These are phyloP conservation scores for Fusarium acutatum DNA, from an alignment of 2,329 filamentous ascomycete species.

Conservation along the genomic window DNA sequence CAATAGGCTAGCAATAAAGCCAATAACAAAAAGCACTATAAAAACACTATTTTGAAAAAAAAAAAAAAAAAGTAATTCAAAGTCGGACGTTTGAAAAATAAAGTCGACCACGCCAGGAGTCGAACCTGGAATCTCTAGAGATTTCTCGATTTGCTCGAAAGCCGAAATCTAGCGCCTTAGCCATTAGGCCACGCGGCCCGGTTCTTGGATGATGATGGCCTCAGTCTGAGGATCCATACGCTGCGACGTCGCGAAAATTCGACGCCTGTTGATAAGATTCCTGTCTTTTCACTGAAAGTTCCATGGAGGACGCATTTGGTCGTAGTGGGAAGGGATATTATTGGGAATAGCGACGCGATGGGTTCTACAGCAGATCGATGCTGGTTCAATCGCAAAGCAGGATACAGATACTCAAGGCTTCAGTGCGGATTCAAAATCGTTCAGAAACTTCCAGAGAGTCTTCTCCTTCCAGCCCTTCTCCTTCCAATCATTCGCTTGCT, in stretches of 20 bases:
- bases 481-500: constrained; percentile 7
- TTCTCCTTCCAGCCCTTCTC: background rate
- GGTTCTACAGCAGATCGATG: background rate
- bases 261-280: too few relatives aligned
- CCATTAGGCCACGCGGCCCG: constrained; percentile 24
- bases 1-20: too few relatives aligned
- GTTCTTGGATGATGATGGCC: background rate
- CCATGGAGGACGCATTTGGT: background rate
- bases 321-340: fast-evolving
- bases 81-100: too few relatives aligned
- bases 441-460: constrained; percentile 8
- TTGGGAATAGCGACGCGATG: fast-evolving
- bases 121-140: constrained; percentile 28
- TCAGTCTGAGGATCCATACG: background rate
- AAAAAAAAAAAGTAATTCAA: too few relatives aligned
- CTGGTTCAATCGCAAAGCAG: too few relatives aligned
- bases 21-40: too few relatives aligned
- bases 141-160: background rate
- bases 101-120: constrained; percentile 16
- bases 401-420: background rate
- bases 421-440: background rate
- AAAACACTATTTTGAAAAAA: too few relatives aligned
- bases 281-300: fast-evolving
- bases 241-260: fast-evolving
- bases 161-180: constrained; percentile 27